Evolutionary conservation across 2,329 filamentous ascomycete species (phyloP).

Genomic region (Ceratocystiopsis minuta): DNA sequence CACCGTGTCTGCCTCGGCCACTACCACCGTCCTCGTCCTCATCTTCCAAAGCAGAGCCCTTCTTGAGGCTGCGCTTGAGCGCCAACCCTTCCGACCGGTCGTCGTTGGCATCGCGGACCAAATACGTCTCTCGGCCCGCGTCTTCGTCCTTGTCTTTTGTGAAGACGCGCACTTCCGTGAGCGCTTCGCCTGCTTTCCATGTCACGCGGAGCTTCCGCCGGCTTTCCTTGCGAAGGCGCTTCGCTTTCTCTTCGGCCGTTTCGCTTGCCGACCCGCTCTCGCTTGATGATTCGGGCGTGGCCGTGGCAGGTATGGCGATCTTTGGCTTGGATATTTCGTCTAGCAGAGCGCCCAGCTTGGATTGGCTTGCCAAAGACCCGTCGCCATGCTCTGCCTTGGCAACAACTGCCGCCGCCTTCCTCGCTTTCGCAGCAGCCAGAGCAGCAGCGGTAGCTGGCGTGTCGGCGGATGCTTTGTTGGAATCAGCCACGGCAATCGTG

Average conservation of each 20-base stretch:
- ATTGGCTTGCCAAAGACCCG: slow-evolving; percentile 9
- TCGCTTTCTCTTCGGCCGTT: slow-evolving; percentile 47
- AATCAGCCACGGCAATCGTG: background rate
- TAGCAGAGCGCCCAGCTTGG: slow-evolving; percentile 35
- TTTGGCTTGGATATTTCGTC: slow-evolving; percentile 33
- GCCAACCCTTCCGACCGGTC: slow-evolving; percentile 58
- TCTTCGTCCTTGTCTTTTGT: slow-evolving; percentile 60
- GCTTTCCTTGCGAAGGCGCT: slow-evolving; percentile 53
- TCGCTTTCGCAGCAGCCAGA: slow-evolving; percentile 5
- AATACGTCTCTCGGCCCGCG: slow-evolving; percentile 45
- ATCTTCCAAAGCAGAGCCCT: slow-evolving; percentile 23
- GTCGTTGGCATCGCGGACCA: slow-evolving; percentile 55
- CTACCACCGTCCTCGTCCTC: slow-evolving; percentile 30
- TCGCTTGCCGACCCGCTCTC: slow-evolving; percentile 31
- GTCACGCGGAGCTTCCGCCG: slow-evolving; percentile 51
- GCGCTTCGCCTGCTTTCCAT: slow-evolving; percentile 49
- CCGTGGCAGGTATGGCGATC: slow-evolving; percentile 23
- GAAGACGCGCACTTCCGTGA: slow-evolving; percentile 52
- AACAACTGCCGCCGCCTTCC: slow-evolving; percentile 10
- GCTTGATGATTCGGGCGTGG: slow-evolving; percentile 22
- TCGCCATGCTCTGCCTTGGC: slow-evolving; percentile 11
- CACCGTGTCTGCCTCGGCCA: background rate
- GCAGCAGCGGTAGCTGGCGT: background rate
- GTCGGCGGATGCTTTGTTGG: background rate
- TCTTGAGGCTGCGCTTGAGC: slow-evolving; percentile 35